Percentiles rank a stretch among this genome's conserved stretches.
These are phyloP conservation scores for Malassezia yamatoensis DNA, from an alignment of 1,284 basidiomycete species.

Conservation along the genomic window DNA sequence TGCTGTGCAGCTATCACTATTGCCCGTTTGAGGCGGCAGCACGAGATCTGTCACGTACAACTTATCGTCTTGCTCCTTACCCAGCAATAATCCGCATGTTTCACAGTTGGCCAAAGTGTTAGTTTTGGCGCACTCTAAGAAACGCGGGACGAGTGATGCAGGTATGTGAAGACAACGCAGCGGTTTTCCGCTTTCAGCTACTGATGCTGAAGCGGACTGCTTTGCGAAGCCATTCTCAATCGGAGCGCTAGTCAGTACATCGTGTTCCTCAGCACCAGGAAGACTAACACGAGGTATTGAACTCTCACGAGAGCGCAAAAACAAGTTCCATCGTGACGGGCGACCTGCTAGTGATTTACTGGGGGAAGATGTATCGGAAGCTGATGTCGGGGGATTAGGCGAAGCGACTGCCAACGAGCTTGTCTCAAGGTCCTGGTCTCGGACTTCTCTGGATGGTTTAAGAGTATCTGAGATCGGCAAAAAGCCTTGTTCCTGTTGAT, in stretches of 20 bases:
- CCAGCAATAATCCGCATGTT: constrained; percentile 60
- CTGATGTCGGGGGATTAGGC: too few relatives aligned
- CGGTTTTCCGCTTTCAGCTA: neutral
- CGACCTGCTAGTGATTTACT: neutral
- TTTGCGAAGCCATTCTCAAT: too few relatives aligned
- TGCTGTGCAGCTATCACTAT: constrained; percentile 77
- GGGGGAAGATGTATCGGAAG: too few relatives aligned
- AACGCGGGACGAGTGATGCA: constrained; percentile 60
- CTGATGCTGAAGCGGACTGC: neutral
- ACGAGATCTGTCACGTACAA: constrained; percentile 4
- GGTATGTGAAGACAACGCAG: constrained; percentile 51
- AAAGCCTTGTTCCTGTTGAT: constrained; percentile 19
- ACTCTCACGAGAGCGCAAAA: neutral
- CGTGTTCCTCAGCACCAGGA: constrained; percentile 1
- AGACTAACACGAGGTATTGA: neutral
- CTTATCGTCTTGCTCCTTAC: constrained; percentile 35
- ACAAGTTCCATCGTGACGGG: neutral
- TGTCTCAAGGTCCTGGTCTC: too few relatives aligned
- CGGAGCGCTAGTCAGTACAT: neutral
- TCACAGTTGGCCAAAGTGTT: constrained; percentile 59
- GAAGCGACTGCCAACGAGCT: too few relatives aligned
- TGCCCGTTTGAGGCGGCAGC: constrained; percentile 69
- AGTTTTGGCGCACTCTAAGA: constrained; percentile 59
- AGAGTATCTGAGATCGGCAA: neutral
- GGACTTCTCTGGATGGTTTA: too few relatives aligned